These are phyloP conservation scores for Lactarius sp. DNA, from an alignment of 768 basidiomycete species.

Conservation along the genomic window DNA sequence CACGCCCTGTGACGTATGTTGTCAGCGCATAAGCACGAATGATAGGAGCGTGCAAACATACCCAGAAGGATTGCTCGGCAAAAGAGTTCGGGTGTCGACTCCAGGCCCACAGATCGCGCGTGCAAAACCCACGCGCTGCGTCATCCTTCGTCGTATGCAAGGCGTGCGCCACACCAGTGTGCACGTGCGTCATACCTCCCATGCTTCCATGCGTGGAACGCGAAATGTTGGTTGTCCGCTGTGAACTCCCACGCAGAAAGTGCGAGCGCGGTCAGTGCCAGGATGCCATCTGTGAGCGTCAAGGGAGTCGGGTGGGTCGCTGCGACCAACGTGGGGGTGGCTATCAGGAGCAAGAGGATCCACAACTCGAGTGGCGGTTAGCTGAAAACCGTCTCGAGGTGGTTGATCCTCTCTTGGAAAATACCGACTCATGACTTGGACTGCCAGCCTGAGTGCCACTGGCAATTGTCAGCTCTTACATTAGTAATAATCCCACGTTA, in stretches of 20 bases:
- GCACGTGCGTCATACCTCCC: slow-evolving; percentile 25
- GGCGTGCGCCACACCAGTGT: slow-evolving; percentile 60
- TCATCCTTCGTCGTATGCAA: slow-evolving; percentile 66
- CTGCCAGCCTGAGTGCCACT: too few relatives aligned
- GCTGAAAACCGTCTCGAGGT: too few relatives aligned
- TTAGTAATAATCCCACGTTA: too few relatives aligned
- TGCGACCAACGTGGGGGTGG: slow-evolving; percentile 55
- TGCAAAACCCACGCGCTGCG: slow-evolving; percentile 75
- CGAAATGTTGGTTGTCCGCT: slow-evolving; percentile 89
- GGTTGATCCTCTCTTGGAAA: too few relatives aligned
- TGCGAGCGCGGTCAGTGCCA: slow-evolving; percentile 54
- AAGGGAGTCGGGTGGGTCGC: slow-evolving; percentile 50
- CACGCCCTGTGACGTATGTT: slow-evolving; percentile 44
- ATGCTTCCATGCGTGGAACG: slow-evolving; percentile 74
- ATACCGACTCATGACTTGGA: too few relatives aligned
- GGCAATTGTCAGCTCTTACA: too few relatives aligned
- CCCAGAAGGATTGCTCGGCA: slow-evolving; percentile 88
- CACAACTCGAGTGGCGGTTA: too few relatives aligned
- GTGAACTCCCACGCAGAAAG: slow-evolving; percentile 69
- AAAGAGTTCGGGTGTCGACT: slow-evolving; percentile 89
- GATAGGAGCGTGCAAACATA: slow-evolving; percentile 28
- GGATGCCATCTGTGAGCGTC: slow-evolving; percentile 52
- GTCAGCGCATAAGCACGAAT: background rate
- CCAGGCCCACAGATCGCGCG: slow-evolving; percentile 81
- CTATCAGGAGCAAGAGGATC: slow-evolving; percentile 69